Conservation (phyloP, 192 early-diverging fungal species). For the Mortierella claussenii region DNA sequence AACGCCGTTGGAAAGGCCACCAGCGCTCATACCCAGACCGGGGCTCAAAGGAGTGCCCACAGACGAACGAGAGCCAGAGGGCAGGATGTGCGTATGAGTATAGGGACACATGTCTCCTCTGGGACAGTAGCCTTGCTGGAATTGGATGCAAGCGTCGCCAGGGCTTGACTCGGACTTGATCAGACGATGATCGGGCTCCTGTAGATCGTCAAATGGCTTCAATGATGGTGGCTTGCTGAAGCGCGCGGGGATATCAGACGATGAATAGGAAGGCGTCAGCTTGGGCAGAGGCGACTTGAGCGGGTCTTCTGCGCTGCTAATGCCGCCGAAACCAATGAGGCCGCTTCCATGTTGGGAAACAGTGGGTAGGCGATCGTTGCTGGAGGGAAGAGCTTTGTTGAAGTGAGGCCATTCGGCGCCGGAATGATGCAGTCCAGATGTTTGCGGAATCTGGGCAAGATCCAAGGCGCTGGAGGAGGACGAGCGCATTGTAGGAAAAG, state of each 20-base stretch:
- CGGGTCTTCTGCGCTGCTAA: constrained; percentile 20
- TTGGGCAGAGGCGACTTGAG: constrained; percentile 50
- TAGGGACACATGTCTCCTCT: constrained; percentile 65
- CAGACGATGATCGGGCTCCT: constrained; percentile 7
- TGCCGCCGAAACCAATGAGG: constrained; percentile 36
- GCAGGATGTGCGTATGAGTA: constrained; percentile 49
- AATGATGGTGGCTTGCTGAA: constrained; percentile 41
- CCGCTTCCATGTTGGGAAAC: constrained; percentile 44
- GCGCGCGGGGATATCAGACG: constrained; percentile 52
- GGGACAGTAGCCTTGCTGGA: constrained; percentile 58
- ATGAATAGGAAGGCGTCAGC: constrained; percentile 57
- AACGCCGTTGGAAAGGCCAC: constrained; percentile 19
- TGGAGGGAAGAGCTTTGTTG: constrained; percentile 29
- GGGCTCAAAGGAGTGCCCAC: constrained; percentile 31
- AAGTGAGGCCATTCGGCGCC: constrained; percentile 57
- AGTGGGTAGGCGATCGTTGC: constrained; percentile 15
- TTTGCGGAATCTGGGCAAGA: constrained; percentile 54
- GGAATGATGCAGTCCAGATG: constrained; percentile 42
- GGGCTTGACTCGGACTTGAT: constrained; percentile 34
- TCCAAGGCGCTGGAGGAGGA: constrained; percentile 57
- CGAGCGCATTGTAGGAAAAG: constrained; percentile 59
- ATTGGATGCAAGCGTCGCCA: constrained; percentile 51
- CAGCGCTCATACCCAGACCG: constrained; percentile 29
- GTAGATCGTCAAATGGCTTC: constrained; percentile 36
- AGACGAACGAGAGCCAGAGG: constrained; percentile 32